Conservation (phyloP, 2,329 filamentous ascomycete species). For the Cyphellophora europaea region DNA sequence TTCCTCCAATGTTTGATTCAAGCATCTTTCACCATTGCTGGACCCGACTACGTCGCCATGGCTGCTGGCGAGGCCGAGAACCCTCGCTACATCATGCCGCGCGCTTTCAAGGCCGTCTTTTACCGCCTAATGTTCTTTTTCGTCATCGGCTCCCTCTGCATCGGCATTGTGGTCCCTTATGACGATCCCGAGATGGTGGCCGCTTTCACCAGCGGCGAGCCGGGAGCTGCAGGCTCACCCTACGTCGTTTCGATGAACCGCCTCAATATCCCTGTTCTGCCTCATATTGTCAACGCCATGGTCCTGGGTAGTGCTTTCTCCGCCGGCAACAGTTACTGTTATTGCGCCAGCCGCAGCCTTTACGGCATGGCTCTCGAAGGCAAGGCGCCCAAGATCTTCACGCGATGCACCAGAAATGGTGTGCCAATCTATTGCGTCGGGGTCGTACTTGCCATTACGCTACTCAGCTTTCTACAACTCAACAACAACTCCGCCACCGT, state of each 20-base stretch:
- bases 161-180: conserved; percentile 64
- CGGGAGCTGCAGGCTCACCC: conserved; percentile 61
- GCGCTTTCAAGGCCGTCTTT: conserved; percentile 69
- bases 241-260: conserved; percentile 59
- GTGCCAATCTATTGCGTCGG: conserved; percentile 67
- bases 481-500: conserved; percentile 57
- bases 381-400: conserved; percentile 56
- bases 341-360: conserved; percentile 59
- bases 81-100: conserved; percentile 59
- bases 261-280: conserved; percentile 52
- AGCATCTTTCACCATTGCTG: conserved; percentile 59
- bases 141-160: conserved; percentile 61
- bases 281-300: conserved; percentile 65
- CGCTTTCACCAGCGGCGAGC: conserved; percentile 49
- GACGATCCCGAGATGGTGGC: conserved; percentile 52
- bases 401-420: conserved; percentile 52
- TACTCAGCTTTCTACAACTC: conserved; percentile 66
- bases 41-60: conserved; percentile 57
- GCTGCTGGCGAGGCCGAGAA: conserved; percentile 63
- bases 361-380: conserved; percentile 61
- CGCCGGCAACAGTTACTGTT: conserved; percentile 60
- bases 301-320: conserved; percentile 60
- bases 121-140: conserved; percentile 70
- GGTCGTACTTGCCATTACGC: conserved; percentile 56
- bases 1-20: conserved; percentile 68